Base-by-base conservation (phyloP, 225 moss, liverwort and hornwort species). In the Takakia lepidozioides region DNA sequence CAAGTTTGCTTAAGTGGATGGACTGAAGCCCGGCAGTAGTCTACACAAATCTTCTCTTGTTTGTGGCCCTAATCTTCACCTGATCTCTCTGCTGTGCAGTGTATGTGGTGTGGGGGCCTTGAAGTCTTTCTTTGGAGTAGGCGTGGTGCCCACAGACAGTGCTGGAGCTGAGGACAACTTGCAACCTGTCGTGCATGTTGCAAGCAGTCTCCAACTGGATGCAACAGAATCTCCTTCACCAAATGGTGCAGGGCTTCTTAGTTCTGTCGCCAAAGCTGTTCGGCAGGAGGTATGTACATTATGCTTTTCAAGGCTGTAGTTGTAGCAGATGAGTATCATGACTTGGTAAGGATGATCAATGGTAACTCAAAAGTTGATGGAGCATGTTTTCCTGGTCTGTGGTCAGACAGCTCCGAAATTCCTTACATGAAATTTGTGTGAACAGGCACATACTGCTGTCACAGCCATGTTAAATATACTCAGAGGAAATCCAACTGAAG, bases 71-170 rank as follows among this genome's bases (percentile, higher is more conserved):
- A n/a, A n/a, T n/a, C n/a, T n/a, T n/a, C n/a, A n/a, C n/a, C n/a
- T n/a, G n/a, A n/a, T n/a, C n/a, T n/a, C n/a, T n/a, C n/a, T 36
- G 54, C 17, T 59, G 44, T 70, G 83, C 88, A 93, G 93, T 81
- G 67, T 53, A 52, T 67, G 69, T 51, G 93, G 93, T 46, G 39
- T 76, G 43, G 56, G 64, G 64, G 81, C 88, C 27, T 67, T 89
- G 67, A 81, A 66, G 52, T 63, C 66, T 45, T 49, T 93, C n/a
- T 86, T 89, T 64, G 88, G 93, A 63, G 40, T 86, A 7, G 70
- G 60, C 30, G 43, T 49, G 34, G 65, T 52, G 63, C 20, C 52
- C 36, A 52, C 48, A 32, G 76, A 71, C 27, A 39, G 23, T 1
- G 56, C 51, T 40, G 25, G 7, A 37, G 62, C 47, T n/a, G 74